These are phyloP conservation scores for Graphilbum fragrans DNA, from an alignment of 2,329 filamentous ascomycete genomes.

Conservation along the genomic window DNA sequence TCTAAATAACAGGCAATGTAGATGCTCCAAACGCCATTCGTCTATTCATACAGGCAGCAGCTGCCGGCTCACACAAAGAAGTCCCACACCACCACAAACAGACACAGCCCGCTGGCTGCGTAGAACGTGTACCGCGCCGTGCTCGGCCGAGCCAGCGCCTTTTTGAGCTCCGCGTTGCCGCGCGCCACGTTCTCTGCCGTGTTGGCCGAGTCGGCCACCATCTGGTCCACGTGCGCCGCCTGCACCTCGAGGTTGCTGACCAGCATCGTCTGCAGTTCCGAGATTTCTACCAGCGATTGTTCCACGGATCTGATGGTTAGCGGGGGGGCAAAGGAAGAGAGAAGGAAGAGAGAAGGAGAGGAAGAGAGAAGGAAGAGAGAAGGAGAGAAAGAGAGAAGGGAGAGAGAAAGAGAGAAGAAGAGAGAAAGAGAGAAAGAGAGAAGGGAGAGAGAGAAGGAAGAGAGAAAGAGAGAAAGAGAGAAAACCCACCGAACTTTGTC, in stretches of 20 bases:
- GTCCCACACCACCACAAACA: constrained; percentile 68
- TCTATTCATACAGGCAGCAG: too few species aligned
- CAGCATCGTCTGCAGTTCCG: constrained; percentile 80
- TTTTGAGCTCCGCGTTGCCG: constrained; percentile 85
- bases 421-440: too few species aligned
- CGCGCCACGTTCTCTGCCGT: constrained; percentile 79
- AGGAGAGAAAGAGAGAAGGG: background rate
- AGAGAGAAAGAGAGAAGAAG: background rate
- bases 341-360: background rate
- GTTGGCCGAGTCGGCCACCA: constrained; percentile 70
- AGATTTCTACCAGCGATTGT: constrained; percentile 82
- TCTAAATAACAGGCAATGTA: too few species aligned
- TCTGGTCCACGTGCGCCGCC: constrained; percentile 76
- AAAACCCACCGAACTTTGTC: constrained; percentile 76
- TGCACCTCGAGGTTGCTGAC: constrained; percentile 78
- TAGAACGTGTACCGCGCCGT: constrained; percentile 70
- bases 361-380: background rate
- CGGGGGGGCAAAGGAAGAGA: background rate
- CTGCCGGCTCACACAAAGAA: constrained; percentile 38
- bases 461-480: background rate
- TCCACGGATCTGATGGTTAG: constrained; percentile 57
- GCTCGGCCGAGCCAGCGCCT: constrained; percentile 60
- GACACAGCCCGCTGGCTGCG: constrained; percentile 63
- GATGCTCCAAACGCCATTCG: too few species aligned
- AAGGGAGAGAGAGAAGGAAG: too few species aligned